Conservation (phyloP, 73 alveolate genomes). For the Paramecium bursaria region DNA sequence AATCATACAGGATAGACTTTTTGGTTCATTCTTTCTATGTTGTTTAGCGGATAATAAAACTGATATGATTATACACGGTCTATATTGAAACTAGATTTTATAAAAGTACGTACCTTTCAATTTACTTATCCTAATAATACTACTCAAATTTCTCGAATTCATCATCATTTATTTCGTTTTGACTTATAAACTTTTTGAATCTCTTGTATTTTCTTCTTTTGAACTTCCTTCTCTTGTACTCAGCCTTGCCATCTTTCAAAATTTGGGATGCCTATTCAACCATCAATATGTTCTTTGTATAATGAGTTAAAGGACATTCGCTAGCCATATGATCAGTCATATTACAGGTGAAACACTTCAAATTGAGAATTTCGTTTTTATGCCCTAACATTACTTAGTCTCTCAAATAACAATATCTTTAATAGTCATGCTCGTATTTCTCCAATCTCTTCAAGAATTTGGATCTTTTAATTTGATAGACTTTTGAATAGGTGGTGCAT, state of each 20-base stretch:
- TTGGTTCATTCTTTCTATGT: background rate
- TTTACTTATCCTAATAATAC: background rate
- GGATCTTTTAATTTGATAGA: background rate
- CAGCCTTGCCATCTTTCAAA: background rate
- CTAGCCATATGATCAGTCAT: background rate
- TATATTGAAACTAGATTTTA: background rate
- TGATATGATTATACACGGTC: background rate
- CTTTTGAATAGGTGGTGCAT: background rate
- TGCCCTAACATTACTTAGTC: background rate
- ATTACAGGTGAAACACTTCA: slow-evolving; percentile 24
- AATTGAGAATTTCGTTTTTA: background rate
- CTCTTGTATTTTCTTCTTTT: background rate
- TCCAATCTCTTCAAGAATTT: background rate
- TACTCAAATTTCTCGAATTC: slow-evolving; percentile 11
- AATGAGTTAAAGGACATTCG: slow-evolving; percentile 28
- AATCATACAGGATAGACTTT: background rate
- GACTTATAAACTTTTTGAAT: background rate
- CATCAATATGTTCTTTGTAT: background rate
- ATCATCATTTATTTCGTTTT: background rate
- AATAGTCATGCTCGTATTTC: slow-evolving; percentile 38
- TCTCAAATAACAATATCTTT: slow-evolving; percentile 19
- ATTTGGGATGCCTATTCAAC: background rate
- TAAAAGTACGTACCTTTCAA: slow-evolving; percentile 33
- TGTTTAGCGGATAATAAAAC: background rate
- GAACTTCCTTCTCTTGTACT: background rate